Evolutionary conservation across 2,329 filamentous ascomycete genomes (phyloP), one percentile per base, ranked within the genome.

Genomic region (Teratosphaeria epicoccoides): DNA sequence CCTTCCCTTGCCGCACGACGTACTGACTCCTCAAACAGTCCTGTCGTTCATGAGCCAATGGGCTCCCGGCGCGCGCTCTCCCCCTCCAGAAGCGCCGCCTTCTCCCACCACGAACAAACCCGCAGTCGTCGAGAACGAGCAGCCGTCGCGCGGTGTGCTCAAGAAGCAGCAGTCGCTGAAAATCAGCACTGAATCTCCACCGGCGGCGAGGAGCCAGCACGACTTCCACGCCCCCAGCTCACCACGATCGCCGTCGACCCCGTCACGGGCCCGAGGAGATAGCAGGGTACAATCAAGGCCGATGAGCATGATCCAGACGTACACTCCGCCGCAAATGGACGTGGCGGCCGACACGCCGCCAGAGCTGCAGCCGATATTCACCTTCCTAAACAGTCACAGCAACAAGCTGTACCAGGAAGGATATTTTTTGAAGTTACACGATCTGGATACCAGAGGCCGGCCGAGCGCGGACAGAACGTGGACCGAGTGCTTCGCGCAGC

Each of bases 391-490:
- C 72, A 93, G 85, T 70, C 93, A 98, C 69, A 85, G 83, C 52
- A 96, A 96, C 70, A 97, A 97, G 72, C 75, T 97, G 51, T 98
- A 97, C 68, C 90, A 96, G 61, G 93, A 98, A 72, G 93, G 93
- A 33, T 98, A 97, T 66, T 97, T 98, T 60, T 73, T 98, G 61
- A 98, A 97, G 71, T 75, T 98, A 47, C 91, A 96, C 68, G 93
- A 98, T 69, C 83, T 95, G 61, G 94, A 97, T 65, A 84, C 83
- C 51, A 89, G 91, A 70, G 93, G 93, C 48, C 84, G 85, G 57
- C 87, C 89, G 10, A 94, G 91, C 65, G 71, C 79, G 43, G 90
- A 96, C 69, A 79, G 93, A 61, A 87, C 83, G 58, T 98, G 93
- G 93, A 86, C 86, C 33, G 93, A 98, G 74, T 96, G 88, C 70